These are phyloP conservation scores for Secale cereale DNA, from an alignment of 176 grass and related monocot species.

Conservation along the genomic window DNA sequence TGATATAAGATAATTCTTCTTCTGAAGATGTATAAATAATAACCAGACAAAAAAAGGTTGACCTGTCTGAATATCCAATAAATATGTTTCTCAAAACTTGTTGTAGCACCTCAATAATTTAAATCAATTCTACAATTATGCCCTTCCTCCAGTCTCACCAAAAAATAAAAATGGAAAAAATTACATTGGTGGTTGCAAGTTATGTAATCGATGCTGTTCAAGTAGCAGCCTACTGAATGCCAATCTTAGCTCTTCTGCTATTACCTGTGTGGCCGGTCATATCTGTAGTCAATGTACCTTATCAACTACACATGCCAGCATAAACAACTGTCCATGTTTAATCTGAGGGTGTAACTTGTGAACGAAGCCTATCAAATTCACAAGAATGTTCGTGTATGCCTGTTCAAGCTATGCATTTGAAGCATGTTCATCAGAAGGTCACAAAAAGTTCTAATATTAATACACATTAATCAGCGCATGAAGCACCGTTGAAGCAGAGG, in stretches of 20 bases:
- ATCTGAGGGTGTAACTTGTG: conserved; percentile 32
- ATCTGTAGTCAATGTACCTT: conserved; percentile 19
- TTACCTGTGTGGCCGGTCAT: conserved; percentile 27
- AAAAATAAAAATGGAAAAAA: conserved; percentile 51
- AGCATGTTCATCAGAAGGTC: conserved; percentile 17
- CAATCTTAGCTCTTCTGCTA: conserved; percentile 39
- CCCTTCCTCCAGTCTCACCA: conserved; percentile 32
- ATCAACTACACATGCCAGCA: conserved; percentile 36
- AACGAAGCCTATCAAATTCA: conserved; percentile 1
- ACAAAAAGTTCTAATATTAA: conserved; percentile 40
- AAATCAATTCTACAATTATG: conserved; percentile 49
- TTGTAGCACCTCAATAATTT: conserved; percentile 41
- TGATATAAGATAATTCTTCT: conserved; percentile 11
- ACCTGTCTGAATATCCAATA: conserved; percentile 33
- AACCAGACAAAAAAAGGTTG: background rate
- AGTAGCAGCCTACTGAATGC: conserved; percentile 27
- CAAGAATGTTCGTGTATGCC: background rate
- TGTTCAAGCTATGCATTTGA: conserved; percentile 4
- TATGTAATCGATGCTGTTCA: conserved; percentile 29
- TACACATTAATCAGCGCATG: conserved; percentile 56
- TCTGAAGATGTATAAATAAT: conserved; percentile 19
- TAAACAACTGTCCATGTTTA: conserved; percentile 26
- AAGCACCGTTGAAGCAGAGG: conserved; percentile 89
- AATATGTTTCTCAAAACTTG: conserved; percentile 51
- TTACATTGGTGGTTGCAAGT: conserved; percentile 31